Conservation (phyloP, 352 stramenopile genomes). For the Pythium folliculosum region DNA sequence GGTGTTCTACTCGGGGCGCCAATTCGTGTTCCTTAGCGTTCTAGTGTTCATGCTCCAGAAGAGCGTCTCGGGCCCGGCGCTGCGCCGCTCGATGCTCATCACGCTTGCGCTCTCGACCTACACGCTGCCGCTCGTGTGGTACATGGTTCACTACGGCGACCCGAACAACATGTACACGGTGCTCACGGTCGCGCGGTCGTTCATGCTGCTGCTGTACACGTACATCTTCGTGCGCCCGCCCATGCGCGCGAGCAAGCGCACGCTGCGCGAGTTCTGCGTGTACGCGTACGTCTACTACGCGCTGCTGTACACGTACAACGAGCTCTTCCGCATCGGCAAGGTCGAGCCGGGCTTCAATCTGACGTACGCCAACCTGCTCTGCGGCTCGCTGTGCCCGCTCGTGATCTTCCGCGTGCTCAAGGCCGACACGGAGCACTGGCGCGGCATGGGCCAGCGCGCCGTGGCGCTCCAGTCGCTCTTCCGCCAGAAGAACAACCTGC, state of each 20-base stretch:
- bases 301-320: conserved; percentile 35
- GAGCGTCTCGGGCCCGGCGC: conserved; percentile 47
- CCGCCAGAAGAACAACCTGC: conserved; percentile 29
- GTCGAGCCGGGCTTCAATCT: conserved; percentile 60
- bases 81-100: conserved; percentile 42
- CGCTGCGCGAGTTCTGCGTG: conserved; percentile 12
- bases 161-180: background rate
- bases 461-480: conserved; percentile 33
- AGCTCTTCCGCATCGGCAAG: conserved; percentile 50
- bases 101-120: conserved; percentile 39
- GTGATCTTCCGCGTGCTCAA: conserved; percentile 38
- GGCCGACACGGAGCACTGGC: conserved; percentile 36
- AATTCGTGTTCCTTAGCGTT: conserved; percentile 53
- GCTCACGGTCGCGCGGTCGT: background rate
- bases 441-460: conserved; percentile 28
- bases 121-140: conserved; percentile 33
- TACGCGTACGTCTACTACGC: conserved; percentile 25
- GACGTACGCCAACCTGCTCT: conserved; percentile 49
- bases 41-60: conserved; percentile 61
- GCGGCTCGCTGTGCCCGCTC: conserved; percentile 32
- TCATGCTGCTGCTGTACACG: conserved; percentile 23
- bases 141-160: conserved; percentile 23
- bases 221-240: conserved; percentile 26
- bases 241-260: conserved; percentile 18
- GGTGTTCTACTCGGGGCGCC: conserved; percentile 50